Evolutionary conservation across 305 asterid species (phyloP).

Genomic region (Stenogyne calaminthoides): DNA sequence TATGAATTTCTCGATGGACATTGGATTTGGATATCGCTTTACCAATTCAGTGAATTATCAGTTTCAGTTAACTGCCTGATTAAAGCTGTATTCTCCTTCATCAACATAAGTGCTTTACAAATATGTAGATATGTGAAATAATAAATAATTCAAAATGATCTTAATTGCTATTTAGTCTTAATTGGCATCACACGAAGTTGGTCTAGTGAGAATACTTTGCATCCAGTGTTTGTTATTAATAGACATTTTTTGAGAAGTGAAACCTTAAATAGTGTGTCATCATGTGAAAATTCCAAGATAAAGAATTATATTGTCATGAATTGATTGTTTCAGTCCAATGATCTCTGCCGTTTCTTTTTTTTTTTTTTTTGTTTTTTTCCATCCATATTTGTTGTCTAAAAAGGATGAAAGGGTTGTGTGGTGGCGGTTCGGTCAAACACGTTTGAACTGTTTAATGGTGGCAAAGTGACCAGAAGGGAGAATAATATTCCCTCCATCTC

Average conservation of each 20-base stretch:
- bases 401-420: background rate
- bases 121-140: background rate
- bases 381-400: background rate
- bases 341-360: background rate
- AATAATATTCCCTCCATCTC: no score
- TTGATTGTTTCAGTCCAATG: background rate
- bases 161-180: background rate
- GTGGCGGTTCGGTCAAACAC: background rate
- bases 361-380: background rate
- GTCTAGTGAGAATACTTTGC: background rate
- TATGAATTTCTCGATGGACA: background rate
- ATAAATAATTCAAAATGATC: background rate
- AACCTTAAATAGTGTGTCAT: background rate
- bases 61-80: background rate
- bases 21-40: background rate
- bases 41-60: background rate
- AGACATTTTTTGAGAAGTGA: background rate
- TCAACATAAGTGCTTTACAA: background rate
- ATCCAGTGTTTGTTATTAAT: background rate
- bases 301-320: background rate
- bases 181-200: background rate
- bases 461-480: background rate
- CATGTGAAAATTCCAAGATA: background rate
- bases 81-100: constrained; percentile 1
- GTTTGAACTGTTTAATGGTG: background rate